Percentiles rank a stretch among this genome's conserved stretches.
Evolutionary conservation across 1,139 yeast genomes (phyloP).

Genomic region (Waltiozyma sp.): DNA sequence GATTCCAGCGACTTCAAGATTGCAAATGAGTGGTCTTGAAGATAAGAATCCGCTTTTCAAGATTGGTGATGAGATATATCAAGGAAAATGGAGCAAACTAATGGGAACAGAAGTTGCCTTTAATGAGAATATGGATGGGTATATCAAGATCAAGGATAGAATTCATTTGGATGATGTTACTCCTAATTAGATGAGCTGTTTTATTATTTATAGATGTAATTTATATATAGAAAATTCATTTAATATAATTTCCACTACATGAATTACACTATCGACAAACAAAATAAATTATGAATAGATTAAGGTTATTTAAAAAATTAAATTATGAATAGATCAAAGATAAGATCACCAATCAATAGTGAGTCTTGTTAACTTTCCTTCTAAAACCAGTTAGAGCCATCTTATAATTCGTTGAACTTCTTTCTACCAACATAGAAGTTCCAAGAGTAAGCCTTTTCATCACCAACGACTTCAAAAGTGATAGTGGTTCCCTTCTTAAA

Average conservation of each 20-base stretch:
- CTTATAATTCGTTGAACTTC: conserved; percentile 9
- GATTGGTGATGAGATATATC: conserved; percentile 46
- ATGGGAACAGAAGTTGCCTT: conserved; percentile 71
- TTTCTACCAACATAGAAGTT: conserved; percentile 41
- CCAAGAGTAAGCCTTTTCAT: conserved; percentile 28
- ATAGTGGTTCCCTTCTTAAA: conserved; percentile 36
- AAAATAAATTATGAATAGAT: too few species aligned
- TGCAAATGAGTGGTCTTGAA: conserved; percentile 44
- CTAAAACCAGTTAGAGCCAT: not conserved
- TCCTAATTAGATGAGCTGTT: conserved; percentile 8
- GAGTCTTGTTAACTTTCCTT: too few species aligned
- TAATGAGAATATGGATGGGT: conserved; percentile 21
- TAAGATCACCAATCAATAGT: too few species aligned
- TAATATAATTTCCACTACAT: too few species aligned
- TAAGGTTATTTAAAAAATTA: too few species aligned
- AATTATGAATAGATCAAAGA: too few species aligned
- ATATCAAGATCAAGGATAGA: conserved; percentile 23
- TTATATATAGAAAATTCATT: too few species aligned
- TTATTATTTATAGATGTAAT: too few species aligned
- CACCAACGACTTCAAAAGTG: conserved; percentile 38
- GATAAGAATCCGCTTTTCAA: conserved; percentile 40
- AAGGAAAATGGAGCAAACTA: conserved; percentile 67
- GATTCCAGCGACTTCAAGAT: conserved; percentile 24
- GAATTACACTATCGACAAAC: too few species aligned
- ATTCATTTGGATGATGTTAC: conserved; percentile 21